These are phyloP conservation scores for Osmanthus fragrans DNA, from an alignment of 257 asterid species.

Conservation along the genomic window DNA sequence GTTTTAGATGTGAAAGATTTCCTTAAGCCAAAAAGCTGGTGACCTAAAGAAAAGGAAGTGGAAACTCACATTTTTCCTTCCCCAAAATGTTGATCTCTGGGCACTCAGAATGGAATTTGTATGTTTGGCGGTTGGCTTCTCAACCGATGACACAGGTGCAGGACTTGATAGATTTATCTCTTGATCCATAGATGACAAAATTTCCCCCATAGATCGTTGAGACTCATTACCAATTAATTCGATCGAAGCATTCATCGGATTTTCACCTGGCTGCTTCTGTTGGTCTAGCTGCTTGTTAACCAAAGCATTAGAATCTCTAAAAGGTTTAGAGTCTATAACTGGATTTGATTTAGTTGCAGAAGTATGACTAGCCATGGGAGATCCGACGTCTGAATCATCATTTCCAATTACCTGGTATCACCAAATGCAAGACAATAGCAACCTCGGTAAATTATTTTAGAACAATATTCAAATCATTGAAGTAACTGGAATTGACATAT, in stretches of 20 bases:
- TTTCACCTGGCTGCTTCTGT: conserved; percentile 41
- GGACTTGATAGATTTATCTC: conserved; percentile 55
- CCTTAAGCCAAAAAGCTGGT: conserved; percentile 4
- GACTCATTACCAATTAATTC: conserved; percentile 53
- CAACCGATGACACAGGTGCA: conserved; percentile 52
- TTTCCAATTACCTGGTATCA: conserved; percentile 57
- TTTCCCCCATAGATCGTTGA: conserved; percentile 72
- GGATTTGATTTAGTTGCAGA: conserved; percentile 41
- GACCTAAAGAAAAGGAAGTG: not conserved
- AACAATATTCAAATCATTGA: conserved; percentile 12
- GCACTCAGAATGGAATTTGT: conserved; percentile 47
- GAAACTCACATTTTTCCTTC: conserved; percentile 74
- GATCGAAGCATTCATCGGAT: conserved; percentile 46
- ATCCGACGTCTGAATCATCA: conserved; percentile 74
- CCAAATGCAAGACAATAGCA: conserved; percentile 27
- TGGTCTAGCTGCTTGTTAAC: conserved; percentile 56
- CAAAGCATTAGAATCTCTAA: conserved; percentile 43
- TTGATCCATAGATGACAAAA: conserved; percentile 73
- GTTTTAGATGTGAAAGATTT: conserved; percentile 15
- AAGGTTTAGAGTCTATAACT: conserved; percentile 38
- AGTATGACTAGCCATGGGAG: conserved; percentile 44
- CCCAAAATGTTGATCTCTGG: conserved; percentile 81
- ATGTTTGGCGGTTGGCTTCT: conserved; percentile 50
- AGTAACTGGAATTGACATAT: conserved; percentile 2
- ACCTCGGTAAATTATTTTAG: conserved; percentile 11